A percentile compares a stretch with the other conserved stretches of the same genome.
These are phyloP conservation scores for Nicotiana paniculata DNA, from an alignment of 257 asterid genomes.

Conservation along the genomic window DNA sequence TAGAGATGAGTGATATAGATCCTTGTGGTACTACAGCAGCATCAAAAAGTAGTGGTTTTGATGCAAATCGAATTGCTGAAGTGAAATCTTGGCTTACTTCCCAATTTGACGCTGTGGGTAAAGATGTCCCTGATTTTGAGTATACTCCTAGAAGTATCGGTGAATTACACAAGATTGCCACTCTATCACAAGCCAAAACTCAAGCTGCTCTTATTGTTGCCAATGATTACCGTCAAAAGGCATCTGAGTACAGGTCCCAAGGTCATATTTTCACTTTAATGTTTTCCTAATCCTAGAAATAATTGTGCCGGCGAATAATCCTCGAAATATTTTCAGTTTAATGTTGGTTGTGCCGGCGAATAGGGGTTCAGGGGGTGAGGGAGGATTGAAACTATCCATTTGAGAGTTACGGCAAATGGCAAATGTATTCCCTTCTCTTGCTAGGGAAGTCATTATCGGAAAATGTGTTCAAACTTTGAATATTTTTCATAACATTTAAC, in stretches of 20 bases:
- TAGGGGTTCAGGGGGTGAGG: too few species aligned
- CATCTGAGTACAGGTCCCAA: conserved; percentile 83
- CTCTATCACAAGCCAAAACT: conserved; percentile 87
- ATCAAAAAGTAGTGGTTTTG: conserved; percentile 52
- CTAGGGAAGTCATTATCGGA: too few species aligned
- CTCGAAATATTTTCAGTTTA: too few species aligned
- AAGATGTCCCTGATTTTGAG: conserved; percentile 87
- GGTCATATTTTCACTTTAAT: conserved; percentile 28
- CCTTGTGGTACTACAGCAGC: conserved; percentile 34
- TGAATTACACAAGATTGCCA: conserved; percentile 64
- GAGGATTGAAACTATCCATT: too few species aligned
- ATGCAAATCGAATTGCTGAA: conserved; percentile 74
- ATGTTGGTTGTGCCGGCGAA: too few species aligned
- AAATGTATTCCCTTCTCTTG: too few species aligned
- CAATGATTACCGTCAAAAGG: conserved; percentile 85
- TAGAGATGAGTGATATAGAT: conserved; percentile 60
- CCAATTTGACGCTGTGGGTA: conserved; percentile 81
- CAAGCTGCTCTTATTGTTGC: conserved; percentile 91
- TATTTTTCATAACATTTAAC: too few species aligned
- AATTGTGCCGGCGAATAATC: too few species aligned
- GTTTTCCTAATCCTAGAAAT: too few species aligned
- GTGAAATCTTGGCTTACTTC: conserved; percentile 83
- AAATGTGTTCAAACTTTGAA: too few species aligned
- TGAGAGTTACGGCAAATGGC: too few species aligned
- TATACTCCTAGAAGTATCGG: conserved; percentile 80